A percentile compares a stretch with the other conserved stretches of the same genome.
phyloP scores from a whole-genome alignment of 2,329 filamentous ascomycete species.

The Colletotrichum siamense region DNA sequence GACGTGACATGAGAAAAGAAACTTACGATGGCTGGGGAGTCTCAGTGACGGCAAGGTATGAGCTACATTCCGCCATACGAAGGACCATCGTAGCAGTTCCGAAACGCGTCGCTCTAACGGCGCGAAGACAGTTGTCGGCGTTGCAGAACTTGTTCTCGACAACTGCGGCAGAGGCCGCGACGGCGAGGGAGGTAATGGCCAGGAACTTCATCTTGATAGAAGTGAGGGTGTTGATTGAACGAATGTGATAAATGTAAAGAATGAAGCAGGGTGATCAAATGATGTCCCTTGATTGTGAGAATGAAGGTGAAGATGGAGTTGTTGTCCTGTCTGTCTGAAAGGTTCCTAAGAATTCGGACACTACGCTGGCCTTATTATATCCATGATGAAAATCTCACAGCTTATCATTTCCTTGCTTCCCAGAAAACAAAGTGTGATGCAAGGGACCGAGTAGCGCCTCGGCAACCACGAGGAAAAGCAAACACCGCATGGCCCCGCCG shows the following conservation, averaged over 20 bases:
- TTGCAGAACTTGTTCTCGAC: constrained; percentile 34
- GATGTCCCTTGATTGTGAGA: not conserved
- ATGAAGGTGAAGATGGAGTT: not conserved
- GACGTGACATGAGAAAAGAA: not conserved
- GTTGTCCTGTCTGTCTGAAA: not conserved
- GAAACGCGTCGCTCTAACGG: constrained; percentile 45
- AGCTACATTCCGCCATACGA: constrained; percentile 44
- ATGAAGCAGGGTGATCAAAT: not conserved
- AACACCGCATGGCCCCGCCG: not conserved
- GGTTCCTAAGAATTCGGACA: not conserved
- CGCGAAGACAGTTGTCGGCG: constrained; percentile 52
- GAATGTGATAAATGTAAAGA: not conserved
- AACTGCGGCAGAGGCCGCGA: constrained; percentile 37
- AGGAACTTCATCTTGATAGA: constrained; percentile 43
- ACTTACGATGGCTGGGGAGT: constrained; percentile 44
- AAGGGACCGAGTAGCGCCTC: constrained; percentile 8
- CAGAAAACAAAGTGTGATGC: not conserved
- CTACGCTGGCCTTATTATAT: not conserved
- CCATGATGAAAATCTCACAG: not conserved
- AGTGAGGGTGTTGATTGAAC: not conserved
- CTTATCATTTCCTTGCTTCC: not conserved
- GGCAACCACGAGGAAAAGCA: constrained; percentile 13
- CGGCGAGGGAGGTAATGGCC: constrained; percentile 38
- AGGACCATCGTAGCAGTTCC: constrained; percentile 32
- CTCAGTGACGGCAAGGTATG: constrained; percentile 43